Conservation (phyloP, 306 rosid species). For the Rubus parviflorus region DNA sequence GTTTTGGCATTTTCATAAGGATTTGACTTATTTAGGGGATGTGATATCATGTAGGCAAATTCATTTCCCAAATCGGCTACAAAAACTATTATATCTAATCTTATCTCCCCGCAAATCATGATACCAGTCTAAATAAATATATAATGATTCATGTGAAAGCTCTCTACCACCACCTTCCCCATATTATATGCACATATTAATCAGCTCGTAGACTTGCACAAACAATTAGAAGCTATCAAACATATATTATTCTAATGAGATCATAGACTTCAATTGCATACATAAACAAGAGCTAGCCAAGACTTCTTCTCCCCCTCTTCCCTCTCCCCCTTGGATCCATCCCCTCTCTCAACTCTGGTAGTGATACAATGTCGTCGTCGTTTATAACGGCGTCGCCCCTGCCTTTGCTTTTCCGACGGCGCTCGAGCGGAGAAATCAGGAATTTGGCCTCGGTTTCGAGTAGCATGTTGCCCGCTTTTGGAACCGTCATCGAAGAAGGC, state of each 20-base stretch:
- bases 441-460: conserved; percentile 69
- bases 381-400: conserved; percentile 36
- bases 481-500: conserved; percentile 47
- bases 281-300: not conserved
- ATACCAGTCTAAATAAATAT: not conserved
- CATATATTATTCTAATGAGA: not conserved
- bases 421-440: conserved; percentile 50
- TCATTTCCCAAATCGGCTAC: not conserved
- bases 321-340: not conserved
- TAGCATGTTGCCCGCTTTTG: conserved; percentile 74
- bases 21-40: not conserved
- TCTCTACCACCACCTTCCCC: conserved; percentile 25
- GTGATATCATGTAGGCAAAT: not conserved
- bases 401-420: conserved; percentile 48
- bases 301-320: not conserved
- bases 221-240: conserved; percentile 15
- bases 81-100: conserved; percentile 14
- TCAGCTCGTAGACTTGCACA: conserved; percentile 22
- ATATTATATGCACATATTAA: not conserved
- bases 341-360: not conserved
- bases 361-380: conserved; percentile 26
- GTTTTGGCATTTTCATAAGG: not conserved
- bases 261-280: conserved; percentile 5
- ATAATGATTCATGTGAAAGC: conserved; percentile 20
- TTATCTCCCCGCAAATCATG: conserved; percentile 24